These are phyloP conservation scores for Trichoderma oligosporum DNA, from an alignment of 2,329 filamentous ascomycete genomes.

Conservation along the genomic window DNA sequence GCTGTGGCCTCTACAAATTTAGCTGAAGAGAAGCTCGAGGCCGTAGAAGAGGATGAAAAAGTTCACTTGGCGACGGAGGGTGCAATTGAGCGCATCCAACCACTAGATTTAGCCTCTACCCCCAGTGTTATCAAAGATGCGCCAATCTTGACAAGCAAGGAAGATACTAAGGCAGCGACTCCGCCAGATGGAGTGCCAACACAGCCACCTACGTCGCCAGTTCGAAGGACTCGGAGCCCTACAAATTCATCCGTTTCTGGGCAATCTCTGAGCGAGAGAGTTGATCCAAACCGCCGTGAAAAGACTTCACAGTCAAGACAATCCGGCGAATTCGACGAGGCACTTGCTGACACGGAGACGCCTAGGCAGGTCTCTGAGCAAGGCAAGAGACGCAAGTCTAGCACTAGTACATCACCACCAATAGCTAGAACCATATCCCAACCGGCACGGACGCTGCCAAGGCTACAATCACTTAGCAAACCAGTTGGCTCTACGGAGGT, in stretches of 20 bases:
- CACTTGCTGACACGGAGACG: constrained; percentile 25
- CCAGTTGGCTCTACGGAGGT: constrained; percentile 36
- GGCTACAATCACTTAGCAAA: constrained; percentile 46
- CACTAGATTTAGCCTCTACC: constrained; percentile 42
- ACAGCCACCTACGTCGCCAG: constrained; percentile 26
- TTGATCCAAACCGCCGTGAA: constrained; percentile 51
- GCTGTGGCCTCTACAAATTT: constrained; percentile 27
- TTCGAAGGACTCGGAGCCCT: constrained; percentile 20
- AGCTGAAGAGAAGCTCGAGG: constrained; percentile 24
- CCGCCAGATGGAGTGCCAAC: constrained; percentile 16
- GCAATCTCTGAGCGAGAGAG: constrained; percentile 42
- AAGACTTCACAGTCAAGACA: constrained; percentile 34
- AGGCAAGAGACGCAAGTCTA: constrained; percentile 43
- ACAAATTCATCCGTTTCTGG: constrained; percentile 22
- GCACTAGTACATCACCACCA: constrained; percentile 47
- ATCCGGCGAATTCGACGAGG: constrained; percentile 31
- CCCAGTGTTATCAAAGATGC: constrained; percentile 22
- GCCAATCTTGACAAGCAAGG: neutral
- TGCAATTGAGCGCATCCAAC: constrained; percentile 46
- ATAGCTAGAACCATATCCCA: constrained; percentile 53
- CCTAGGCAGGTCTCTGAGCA: constrained; percentile 32
- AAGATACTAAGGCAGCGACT: neutral
- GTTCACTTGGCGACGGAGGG: constrained; percentile 31
- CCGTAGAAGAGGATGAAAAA: constrained; percentile 32
- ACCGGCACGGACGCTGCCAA: constrained; percentile 45